Evolutionary conservation across 345 rosid species (phyloP), one percentile per base, ranked within the genome.

Genomic region (Jatropha curcas): DNA sequence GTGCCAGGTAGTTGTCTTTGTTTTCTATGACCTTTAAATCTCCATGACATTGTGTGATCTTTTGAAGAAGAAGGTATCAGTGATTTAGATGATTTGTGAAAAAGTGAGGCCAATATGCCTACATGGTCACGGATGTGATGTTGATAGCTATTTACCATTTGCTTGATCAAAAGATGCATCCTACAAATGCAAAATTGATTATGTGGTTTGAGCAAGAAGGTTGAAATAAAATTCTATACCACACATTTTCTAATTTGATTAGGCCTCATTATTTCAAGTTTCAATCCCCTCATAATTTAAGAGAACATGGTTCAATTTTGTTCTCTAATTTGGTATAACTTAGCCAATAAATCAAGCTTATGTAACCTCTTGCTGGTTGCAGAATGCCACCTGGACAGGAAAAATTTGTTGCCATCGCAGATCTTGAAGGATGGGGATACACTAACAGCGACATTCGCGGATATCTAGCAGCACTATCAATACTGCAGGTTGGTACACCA

Each of bases 401-500:
- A 72, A 92, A 89, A 69, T 92, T 90, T 73, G 70, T 84, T 65
- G 27, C 71, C 37, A 87, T 92, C 27, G 97, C 66, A 50, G 98
- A 92, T 89, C 88, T 94, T 10, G 76, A 86, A 79, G 98, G 92
- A 55, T 92, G 98, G 98, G 98, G 96, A 74, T 92, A 92, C 75
- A 67, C 92, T 1, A 84, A 81, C 60, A 84, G 96, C 25, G 98
- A 95, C 68, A 67, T 90, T 72, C 90, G 92, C 8, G 98, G 94
- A 58, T 88, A 90, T 68, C 0, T 95, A 25, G 92, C 91, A 33
- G 78, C 88, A 60, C 83, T 92, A 27, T 83, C 95, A 7, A 89
- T 79, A 70, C 76, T 94, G 81, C 99, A 94, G 98, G 98, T 90
- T 71, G 59, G 61, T 80, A 31, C 67, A 70, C 63, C 45, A 52